phyloP scores from a whole-genome alignment of 768 basidiomycete species.

The Boletus sensibilis region DNA sequence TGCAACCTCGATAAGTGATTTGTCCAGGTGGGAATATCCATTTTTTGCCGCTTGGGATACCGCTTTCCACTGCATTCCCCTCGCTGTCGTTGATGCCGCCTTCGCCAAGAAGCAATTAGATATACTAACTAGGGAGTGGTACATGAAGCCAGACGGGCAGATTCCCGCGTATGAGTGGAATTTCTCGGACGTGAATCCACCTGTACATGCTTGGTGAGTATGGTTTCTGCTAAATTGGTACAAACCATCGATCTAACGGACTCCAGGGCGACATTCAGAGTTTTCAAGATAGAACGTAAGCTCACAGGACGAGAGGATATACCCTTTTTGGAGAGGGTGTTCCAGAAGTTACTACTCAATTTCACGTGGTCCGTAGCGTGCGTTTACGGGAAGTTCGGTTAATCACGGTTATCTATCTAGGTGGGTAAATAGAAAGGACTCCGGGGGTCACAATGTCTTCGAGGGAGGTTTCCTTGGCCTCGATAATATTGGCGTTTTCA shows the following conservation, averaged over 20 bases:
- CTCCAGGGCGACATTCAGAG: conserved; percentile 87
- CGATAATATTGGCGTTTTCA: conserved; percentile 98
- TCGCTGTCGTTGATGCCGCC: conserved; percentile 91
- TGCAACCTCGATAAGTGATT: conserved; percentile 5
- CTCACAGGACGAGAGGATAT: conserved; percentile 88
- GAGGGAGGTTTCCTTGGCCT: conserved; percentile 98
- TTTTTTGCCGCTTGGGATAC: conserved; percentile 99
- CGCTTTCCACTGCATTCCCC: conserved; percentile 98
- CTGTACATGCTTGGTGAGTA: conserved; percentile 91
- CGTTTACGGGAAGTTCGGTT: not conserved
- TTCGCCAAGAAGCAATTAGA: conserved; percentile 99
- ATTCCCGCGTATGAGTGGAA: conserved; percentile 99
- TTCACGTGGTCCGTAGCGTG: conserved; percentile 77
- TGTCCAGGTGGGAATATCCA: conserved; percentile 89
- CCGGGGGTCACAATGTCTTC: conserved; percentile 93
- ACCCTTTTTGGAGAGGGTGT: conserved; percentile 92
- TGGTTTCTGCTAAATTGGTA: not conserved
- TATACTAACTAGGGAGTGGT: conserved; percentile 96
- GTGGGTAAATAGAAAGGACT: conserved; percentile 99
- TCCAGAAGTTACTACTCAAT: conserved; percentile 95
- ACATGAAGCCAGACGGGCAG: conserved; percentile 98
- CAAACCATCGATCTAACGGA: conserved; percentile 1
- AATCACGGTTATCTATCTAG: conserved; percentile 34
- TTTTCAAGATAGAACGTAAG: conserved; percentile 99
- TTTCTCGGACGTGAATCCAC: conserved; percentile 97